Evolutionary conservation across 352 stramenopile species (phyloP), one percentile per base, ranked within the genome.

Genomic region (Pythium monospermum): DNA sequence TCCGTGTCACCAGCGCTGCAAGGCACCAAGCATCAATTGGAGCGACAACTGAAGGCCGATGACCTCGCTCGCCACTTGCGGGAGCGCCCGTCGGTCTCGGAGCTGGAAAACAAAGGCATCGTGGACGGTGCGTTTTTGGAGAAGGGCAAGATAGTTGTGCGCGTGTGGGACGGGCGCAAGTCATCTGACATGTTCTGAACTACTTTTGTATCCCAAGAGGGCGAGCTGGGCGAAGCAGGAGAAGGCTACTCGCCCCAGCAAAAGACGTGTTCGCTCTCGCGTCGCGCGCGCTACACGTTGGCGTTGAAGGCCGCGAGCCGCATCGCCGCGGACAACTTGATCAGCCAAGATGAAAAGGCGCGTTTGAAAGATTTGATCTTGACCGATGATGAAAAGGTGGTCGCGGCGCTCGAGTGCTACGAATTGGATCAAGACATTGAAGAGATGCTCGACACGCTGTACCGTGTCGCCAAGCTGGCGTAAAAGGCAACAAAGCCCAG

Each of bases 311-410:
- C 78, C 5, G 76, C 77, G 18, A 79, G 68, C 28, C 81, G 82
- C 25, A 85, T 94, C 33, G 78, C 82, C 33, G 82, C 80, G 3
- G 80, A 91, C 65, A 85, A 88, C n/a, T 52, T 91, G 47, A 91
- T 94, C 51, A 76, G 75, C 19, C 62, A 67, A 36, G 69, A 83
- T 45, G 78, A 90, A 57, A 94, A 94, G 59, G 63, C 78, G 5
- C 72, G 76, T 30, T 40, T 94, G 21, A 94, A 94, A 61, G 77
- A 92, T 57, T 72, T 89, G 53, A 91, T 94, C 53, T 61, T 94
- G 48, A 83, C 68, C 21, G 76, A 92, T 50, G 68, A 94, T 47
- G 67, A 86, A 50, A 86, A 84, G 32, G 69, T 94, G 6, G 65
- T 89, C 6, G 76, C 71, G 6, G 83, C 81, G 13, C 74, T 92